A percentile compares a stretch with the other conserved stretches of the same genome.
Conservation (phyloP, 202 grass and related monocot species). For the Sporobolus alterniflorus region DNA sequence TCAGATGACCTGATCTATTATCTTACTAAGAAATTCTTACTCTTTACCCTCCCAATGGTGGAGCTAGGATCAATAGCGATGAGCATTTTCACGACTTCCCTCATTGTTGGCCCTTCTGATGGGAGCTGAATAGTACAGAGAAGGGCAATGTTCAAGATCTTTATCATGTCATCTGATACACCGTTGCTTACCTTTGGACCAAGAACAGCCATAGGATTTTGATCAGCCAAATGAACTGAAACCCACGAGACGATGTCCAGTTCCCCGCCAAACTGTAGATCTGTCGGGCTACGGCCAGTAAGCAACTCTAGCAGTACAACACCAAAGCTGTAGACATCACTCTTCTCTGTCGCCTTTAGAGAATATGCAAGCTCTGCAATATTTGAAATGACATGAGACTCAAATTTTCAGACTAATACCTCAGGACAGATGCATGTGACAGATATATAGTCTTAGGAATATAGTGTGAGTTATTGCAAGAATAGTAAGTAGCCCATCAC, state of each 20-base stretch:
- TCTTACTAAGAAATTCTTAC: slow-evolving; percentile 34
- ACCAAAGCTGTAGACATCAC: slow-evolving; percentile 64
- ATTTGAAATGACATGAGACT: slow-evolving; percentile 23
- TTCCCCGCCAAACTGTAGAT: slow-evolving; percentile 45
- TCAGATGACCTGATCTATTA: slow-evolving; percentile 7
- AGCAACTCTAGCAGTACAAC: slow-evolving; percentile 70
- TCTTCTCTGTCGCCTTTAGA: slow-evolving; percentile 60
- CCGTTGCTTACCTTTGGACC: slow-evolving; percentile 44
- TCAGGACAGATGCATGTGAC: slow-evolving; percentile 14
- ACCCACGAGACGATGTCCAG: slow-evolving; percentile 60
- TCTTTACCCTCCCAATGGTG: slow-evolving; percentile 22
- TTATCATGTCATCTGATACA: slow-evolving; percentile 62
- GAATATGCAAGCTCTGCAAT: slow-evolving; percentile 74
- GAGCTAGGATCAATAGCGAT: slow-evolving; percentile 49
- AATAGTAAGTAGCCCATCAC: not conserved
- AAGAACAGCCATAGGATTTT: slow-evolving; percentile 54
- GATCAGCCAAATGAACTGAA: slow-evolving; percentile 20
- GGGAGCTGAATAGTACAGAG: slow-evolving; percentile 54
- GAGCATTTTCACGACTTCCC: slow-evolving; percentile 86
- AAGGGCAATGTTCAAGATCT: slow-evolving; percentile 60
- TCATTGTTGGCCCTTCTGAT: slow-evolving; percentile 53
- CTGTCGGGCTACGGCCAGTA: slow-evolving; percentile 50
- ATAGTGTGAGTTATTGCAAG: not conserved
- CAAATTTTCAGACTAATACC: slow-evolving; percentile 2
- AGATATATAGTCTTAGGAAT: slow-evolving; percentile 18